Evolutionary conservation across 129 eudicot genomes (phyloP).

Genomic region (Flaveria linearis): DNA sequence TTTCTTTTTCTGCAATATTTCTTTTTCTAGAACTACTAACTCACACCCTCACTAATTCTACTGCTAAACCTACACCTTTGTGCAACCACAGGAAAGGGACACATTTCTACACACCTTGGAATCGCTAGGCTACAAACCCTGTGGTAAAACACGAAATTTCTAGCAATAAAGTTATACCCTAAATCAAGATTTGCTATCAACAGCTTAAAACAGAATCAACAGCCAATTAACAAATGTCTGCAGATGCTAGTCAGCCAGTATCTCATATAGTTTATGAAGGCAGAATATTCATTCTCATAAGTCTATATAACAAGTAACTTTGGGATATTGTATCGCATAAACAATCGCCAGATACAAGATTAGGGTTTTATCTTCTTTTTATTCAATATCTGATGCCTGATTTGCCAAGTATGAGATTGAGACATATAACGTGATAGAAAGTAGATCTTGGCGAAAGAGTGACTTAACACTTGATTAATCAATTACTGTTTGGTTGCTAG

Average conservation of each 20-base stretch:
- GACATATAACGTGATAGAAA: no score
- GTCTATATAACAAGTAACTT: background rate
- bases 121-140: no score
- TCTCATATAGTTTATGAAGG: background rate
- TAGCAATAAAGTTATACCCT: background rate
- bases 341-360: constrained; percentile 3
- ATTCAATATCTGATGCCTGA: constrained; percentile 7
- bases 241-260: background rate
- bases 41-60: no score
- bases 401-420: constrained; percentile 6
- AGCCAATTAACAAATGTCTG: background rate
- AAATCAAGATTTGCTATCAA: constrained; percentile 15
- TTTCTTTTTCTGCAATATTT: no score
- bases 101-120: no score
- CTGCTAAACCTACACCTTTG: no score
- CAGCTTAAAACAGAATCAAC: background rate
- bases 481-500: no score
- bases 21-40: no score
- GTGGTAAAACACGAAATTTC: background rate
- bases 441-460: no score
- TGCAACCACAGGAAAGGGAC: no score
- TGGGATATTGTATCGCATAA: background rate
- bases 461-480: no score
- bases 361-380: constrained; percentile 16
- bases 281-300: constrained; percentile 11